Base-by-base conservation (phyloP, 2,329 filamentous ascomycete genomes). In the Ophiostoma pallidulum region DNA sequence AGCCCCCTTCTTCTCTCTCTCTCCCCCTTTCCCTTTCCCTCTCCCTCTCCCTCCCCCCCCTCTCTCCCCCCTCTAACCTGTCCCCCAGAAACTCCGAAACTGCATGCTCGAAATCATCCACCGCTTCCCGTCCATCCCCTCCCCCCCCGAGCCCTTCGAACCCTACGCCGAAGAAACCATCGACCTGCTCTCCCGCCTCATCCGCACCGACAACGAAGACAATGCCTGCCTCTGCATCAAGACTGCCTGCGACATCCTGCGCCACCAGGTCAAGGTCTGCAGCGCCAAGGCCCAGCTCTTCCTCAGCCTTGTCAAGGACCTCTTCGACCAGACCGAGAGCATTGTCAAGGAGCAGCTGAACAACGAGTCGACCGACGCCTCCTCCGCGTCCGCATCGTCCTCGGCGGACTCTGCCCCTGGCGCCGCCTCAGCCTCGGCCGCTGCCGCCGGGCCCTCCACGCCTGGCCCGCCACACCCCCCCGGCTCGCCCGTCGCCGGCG, bases 181-280 rank as follows among this genome's bases (percentile, higher is more conserved):
- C 51, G 90, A 96, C 61, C 75, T 94, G 55, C 75, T 97, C 53
- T 91, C 97, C 81, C 77, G 79, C 47, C 71, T 98, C 50, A 89
- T 97, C 51, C 82, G 84, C 56, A 84, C 80, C 36, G 92, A 99
- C 66, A 98, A 98, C 59, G 92, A 99, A 67, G 92, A 99, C 54
- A 99, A 98, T 73, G 92, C 91, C 2, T 88, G 94, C n/a, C 71
- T 98, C 53, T 96, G 91, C 63, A 88, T 99, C 68, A 98, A 98
- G 72, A 94, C 91, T 13, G 88, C 94, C 44, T 96, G 95, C 71
- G 92, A 99, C 62, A 83, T 97, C 54, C 88, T 94, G 75, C 82
- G 92, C 41, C 88, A 95, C 61, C 91, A 97, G 65, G 79, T 83
- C 49, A 94, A 91, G 67, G 81, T 83, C 22, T 80, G 96, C 8